Evolutionary conservation across 129 eudicot species (phyloP).

Genomic region (Glebionis coronaria): DNA sequence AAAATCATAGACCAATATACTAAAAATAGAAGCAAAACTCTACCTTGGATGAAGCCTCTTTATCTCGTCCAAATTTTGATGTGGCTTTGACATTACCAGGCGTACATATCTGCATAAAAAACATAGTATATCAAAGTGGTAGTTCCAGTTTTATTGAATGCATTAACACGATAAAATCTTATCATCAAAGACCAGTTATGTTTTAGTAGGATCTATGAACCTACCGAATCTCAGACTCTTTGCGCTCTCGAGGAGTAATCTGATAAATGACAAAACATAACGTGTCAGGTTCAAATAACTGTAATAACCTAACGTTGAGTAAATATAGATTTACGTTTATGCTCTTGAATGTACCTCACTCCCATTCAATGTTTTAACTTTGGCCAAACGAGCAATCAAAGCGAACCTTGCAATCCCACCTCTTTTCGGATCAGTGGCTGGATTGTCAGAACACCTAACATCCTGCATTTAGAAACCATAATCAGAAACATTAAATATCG

Average conservation of each 20-base stretch:
- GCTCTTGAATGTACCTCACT: slow-evolving; percentile 61
- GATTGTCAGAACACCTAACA: slow-evolving; percentile 81
- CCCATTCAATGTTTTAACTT: slow-evolving; percentile 69
- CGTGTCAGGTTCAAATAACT: not conserved
- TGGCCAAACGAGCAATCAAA: slow-evolving; percentile 75
- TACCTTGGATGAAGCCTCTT: slow-evolving; percentile 82
- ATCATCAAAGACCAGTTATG: not conserved
- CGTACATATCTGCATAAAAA: slow-evolving; percentile 77
- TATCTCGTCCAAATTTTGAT: slow-evolving; percentile 57
- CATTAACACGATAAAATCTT: not conserved
- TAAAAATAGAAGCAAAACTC: not conserved
- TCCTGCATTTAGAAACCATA: slow-evolving; percentile 45
- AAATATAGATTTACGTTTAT: not conserved
- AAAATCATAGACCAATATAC: not conserved
- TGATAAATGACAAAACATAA: slow-evolving; percentile 34
- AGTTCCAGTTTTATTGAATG: slow-evolving; percentile 1
- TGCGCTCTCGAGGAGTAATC: slow-evolving; percentile 79
- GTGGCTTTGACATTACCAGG: slow-evolving; percentile 68
- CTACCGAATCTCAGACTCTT: slow-evolving; percentile 96
- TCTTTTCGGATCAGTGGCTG: slow-evolving; percentile 66
- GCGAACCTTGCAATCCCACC: slow-evolving; percentile 77
- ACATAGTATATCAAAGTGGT: not conserved
- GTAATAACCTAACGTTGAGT: slow-evolving; percentile 6
- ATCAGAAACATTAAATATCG: not conserved
- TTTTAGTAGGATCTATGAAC: not conserved